A percentile compares a stretch with the other conserved stretches of the same genome.
Evolutionary conservation across 108 stramenopile genomes (phyloP).

Genomic region (Fistulifera pelliculosa): DNA sequence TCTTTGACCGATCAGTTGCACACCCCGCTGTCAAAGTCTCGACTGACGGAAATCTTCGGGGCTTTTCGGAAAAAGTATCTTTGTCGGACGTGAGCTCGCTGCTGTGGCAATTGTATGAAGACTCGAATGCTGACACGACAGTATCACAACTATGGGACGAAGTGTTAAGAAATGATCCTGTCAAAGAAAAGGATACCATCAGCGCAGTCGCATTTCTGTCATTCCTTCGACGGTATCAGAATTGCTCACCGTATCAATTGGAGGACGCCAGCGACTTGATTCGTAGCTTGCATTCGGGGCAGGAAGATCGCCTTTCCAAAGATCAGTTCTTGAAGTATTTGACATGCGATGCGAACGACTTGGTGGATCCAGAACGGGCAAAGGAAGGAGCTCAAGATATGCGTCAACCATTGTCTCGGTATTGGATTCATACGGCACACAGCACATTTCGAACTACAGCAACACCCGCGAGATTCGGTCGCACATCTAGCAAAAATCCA

Average conservation of each 20-base stretch:
- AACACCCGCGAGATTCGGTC: slow-evolving; percentile 3
- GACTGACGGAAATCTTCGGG: slow-evolving; percentile 1
- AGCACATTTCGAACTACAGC: slow-evolving; percentile 71
- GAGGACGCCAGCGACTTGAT: slow-evolving; percentile 52
- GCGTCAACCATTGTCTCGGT: slow-evolving; percentile 79
- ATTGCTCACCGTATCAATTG: slow-evolving; percentile 34
- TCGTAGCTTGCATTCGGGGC: slow-evolving; percentile 25
- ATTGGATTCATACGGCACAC: slow-evolving; percentile 88
- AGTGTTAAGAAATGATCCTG: slow-evolving; percentile 32
- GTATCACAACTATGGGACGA: slow-evolving; percentile 26
- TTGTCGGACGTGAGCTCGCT: background rate
- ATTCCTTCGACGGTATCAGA: slow-evolving; percentile 54
- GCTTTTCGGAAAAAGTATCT: background rate
- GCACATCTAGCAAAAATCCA: background rate
- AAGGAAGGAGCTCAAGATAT: slow-evolving; percentile 52
- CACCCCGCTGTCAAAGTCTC: slow-evolving; percentile 3
- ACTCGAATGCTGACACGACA: slow-evolving; percentile 1
- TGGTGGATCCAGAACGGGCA: slow-evolving; percentile 44
- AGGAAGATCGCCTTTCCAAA: slow-evolving; percentile 43
- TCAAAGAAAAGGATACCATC: slow-evolving; percentile 17
- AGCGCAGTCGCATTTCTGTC: slow-evolving; percentile 52
- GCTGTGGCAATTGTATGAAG: slow-evolving; percentile 3
- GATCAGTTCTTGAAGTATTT: slow-evolving; percentile 44
- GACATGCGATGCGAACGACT: slow-evolving; percentile 52
- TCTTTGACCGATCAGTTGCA: slow-evolving; percentile 9